phyloP scores from a whole-genome alignment of 345 rosid species.

The Adansonia digitata region DNA sequence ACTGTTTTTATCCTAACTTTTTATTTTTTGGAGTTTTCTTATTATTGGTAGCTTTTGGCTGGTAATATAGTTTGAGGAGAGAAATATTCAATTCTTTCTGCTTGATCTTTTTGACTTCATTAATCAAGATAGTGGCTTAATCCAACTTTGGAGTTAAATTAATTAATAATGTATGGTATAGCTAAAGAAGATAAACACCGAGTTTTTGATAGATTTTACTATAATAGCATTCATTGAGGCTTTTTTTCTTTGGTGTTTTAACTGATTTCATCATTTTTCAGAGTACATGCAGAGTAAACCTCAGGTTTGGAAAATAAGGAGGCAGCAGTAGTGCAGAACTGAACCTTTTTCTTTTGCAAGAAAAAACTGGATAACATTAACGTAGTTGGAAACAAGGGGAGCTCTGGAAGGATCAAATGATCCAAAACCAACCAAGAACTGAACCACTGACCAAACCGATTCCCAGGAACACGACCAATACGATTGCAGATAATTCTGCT shows the following conservation, averaged over 20 bases:
- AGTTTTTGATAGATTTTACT: neutral
- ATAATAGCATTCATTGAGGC: neutral
- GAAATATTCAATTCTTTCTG: neutral
- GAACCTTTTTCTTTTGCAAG: neutral
- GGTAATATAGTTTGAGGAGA: neutral
- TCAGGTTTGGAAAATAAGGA: neutral
- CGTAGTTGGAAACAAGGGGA: neutral
- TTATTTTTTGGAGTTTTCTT: neutral
- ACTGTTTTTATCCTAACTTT: neutral
- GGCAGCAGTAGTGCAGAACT: neutral
- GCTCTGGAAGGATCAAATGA: slow-evolving; percentile 27
- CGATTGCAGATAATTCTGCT: slow-evolving; percentile 74
- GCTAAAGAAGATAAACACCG: neutral
- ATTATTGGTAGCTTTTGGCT: neutral
- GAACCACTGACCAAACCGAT: slow-evolving; percentile 76
- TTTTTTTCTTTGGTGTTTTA: neutral
- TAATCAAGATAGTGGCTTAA: neutral
- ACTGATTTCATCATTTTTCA: neutral
- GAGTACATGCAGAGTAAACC: neutral
- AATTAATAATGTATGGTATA: neutral
- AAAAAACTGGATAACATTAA: neutral
- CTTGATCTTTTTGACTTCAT: neutral
- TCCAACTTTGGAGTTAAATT: neutral
- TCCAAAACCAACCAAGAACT: slow-evolving; percentile 83
- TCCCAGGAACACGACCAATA: slow-evolving; percentile 70